phyloP scores from a whole-genome alignment of 148 eudicot species.

The Fagopyrum esculentum region DNA sequence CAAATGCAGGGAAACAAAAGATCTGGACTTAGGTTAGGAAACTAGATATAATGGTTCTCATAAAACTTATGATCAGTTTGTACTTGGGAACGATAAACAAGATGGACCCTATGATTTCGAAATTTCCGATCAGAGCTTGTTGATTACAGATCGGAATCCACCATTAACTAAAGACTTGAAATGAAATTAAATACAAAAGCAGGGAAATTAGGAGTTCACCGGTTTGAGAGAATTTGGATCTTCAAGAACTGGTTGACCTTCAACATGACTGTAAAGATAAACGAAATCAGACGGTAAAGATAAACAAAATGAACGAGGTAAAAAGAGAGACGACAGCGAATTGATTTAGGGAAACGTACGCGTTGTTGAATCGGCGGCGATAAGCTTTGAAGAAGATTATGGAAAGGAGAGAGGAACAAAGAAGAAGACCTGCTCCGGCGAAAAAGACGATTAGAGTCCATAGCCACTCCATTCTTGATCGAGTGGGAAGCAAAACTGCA shows the following conservation, averaged over 20 bases:
- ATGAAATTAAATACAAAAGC: not conserved
- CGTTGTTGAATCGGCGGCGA: conserved; percentile 56
- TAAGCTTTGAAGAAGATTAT: conserved; percentile 53
- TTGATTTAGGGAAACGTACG: conserved; percentile 27
- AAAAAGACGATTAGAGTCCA: conserved; percentile 35
- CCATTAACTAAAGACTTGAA: not conserved
- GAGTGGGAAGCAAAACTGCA: too few species aligned
- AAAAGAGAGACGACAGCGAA: not conserved
- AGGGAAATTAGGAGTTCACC: conserved; percentile 28
- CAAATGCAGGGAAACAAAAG: not conserved
- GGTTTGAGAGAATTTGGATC: conserved; percentile 82
- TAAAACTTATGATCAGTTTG: not conserved
- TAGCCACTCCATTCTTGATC: conserved; percentile 30
- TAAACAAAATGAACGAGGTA: not conserved
- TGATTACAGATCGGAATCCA: too few species aligned
- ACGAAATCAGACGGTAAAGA: too few species aligned
- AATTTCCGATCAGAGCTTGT: too few species aligned
- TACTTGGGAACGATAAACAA: too few species aligned
- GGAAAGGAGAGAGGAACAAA: conserved; percentile 29
- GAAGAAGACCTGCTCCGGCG: conserved; percentile 29
- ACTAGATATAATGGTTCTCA: not conserved
- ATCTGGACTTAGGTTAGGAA: not conserved
- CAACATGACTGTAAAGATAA: conserved; percentile 41
- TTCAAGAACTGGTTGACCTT: conserved; percentile 58
- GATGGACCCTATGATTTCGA: not conserved